A percentile compares a stretch with the other conserved stretches of the same genome.
Conservation (phyloP, 768 basidiomycete genomes). For the Pisolithus orientalis region DNA sequence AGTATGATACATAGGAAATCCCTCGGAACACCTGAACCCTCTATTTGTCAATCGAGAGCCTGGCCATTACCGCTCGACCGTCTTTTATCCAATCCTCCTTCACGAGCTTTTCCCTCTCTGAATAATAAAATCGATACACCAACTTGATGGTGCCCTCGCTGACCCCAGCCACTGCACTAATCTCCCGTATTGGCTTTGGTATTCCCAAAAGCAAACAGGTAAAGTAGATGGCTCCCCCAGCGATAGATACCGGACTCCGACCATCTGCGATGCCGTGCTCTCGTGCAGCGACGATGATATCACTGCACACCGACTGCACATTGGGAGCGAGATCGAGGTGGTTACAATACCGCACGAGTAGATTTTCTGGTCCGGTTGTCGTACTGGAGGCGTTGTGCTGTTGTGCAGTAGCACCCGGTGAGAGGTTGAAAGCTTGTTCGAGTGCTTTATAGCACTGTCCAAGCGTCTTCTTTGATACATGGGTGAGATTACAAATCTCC, state of each 20-base stretch:
- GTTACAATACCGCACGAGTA: slow-evolving; percentile 91
- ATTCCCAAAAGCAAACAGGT: slow-evolving; percentile 78
- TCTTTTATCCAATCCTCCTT: slow-evolving; percentile 84
- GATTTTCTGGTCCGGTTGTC: slow-evolving; percentile 72
- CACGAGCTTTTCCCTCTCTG: slow-evolving; percentile 69
- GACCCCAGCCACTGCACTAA: slow-evolving; percentile 86
- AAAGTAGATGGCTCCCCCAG: slow-evolving; percentile 95
- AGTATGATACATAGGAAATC: not conserved
- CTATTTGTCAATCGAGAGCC: slow-evolving; percentile 22
- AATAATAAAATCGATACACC: slow-evolving; percentile 76
- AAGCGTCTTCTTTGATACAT: slow-evolving; percentile 90
- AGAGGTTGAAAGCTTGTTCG: slow-evolving; percentile 83
- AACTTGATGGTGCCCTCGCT: slow-evolving; percentile 94
- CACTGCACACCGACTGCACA: slow-evolving; percentile 76
- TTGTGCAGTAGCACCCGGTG: slow-evolving; percentile 68
- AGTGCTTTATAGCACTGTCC: slow-evolving; percentile 91
- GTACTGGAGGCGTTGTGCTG: slow-evolving; percentile 33
- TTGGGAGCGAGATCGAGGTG: slow-evolving; percentile 80
- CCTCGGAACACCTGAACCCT: not conserved
- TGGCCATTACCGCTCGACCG: slow-evolving; percentile 51
- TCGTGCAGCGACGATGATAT: slow-evolving; percentile 76
- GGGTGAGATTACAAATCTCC: slow-evolving; percentile 90
- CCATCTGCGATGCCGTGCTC: slow-evolving; percentile 89
- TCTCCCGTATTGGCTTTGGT: slow-evolving; percentile 72
- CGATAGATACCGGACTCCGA: slow-evolving; percentile 94